Evolutionary conservation across 2,329 filamentous ascomycete genomes (phyloP), one percentile per base, ranked within the genome.

Genomic region (Aspergillus sp.): DNA sequence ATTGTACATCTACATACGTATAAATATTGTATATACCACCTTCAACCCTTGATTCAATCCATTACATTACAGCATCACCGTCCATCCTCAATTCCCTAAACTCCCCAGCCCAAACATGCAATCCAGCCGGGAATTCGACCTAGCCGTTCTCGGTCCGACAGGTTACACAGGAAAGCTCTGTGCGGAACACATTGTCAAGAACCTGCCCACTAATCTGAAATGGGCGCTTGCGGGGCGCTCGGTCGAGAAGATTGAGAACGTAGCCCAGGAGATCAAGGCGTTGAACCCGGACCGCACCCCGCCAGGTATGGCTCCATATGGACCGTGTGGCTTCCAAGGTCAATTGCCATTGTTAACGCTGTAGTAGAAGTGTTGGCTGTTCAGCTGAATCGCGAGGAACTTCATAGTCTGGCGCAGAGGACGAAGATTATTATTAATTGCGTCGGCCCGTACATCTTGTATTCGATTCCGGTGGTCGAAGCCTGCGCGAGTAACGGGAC

Each of bases 211-310:
- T 18, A 85, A 91, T 72, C 75, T 96, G 62, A 92, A 87, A 79
- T 97, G 93, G 93, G 93, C 91, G 14, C 81, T 97, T 57, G 91
- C 92, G 50, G 93, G 93, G 31, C 89, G 93, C 26, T 93, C 90
- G n/a, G 79, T 83, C 52, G 79, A 82, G 52, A 96, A 96, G 75
- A 83, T 98, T 4, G 84, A 89, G 65, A 77, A 78, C 46, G 76
- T 97, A 11, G 85, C 87, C 7, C 80, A 86, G 55, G 86, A 90
- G 56, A 83, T 93, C 72, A 86, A 87, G 67, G 72, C 78, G 58
- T 69, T 90, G 59, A 90, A 90, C 71, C 81, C 87, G 2, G 87
- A 96, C 73, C 87, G 93, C 55, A 71, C 79, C 39, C 83, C 85
- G 55, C 92, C 92, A 70, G 85, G 89, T 90, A 83, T 36, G 46